A percentile compares a stretch with the other conserved stretches of the same genome.
Conservation (phyloP, 176 grass and related monocot species). For the Rhynchospora tenuis region DNA sequence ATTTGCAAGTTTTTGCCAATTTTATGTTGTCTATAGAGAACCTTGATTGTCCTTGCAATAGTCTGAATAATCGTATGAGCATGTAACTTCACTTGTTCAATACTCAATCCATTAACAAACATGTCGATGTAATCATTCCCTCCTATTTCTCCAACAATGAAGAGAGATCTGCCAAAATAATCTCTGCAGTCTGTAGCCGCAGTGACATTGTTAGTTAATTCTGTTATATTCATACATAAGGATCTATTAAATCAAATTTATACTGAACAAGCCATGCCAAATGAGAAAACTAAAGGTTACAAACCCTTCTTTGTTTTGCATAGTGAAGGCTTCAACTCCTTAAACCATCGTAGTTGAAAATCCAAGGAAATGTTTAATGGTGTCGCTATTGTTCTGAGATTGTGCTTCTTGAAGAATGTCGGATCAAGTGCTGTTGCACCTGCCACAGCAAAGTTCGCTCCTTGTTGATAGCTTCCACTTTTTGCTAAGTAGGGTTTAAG, state of each 20-base stretch:
- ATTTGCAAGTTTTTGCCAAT: background rate
- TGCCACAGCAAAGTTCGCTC: constrained; percentile 40
- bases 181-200: constrained; percentile 13
- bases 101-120: background rate
- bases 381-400: background rate
- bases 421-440: constrained; percentile 39
- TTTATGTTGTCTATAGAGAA: background rate
- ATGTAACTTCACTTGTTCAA: constrained; percentile 5
- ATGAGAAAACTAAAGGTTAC: background rate
- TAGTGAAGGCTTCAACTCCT: constrained; percentile 40
- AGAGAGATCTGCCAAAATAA: constrained; percentile 36
- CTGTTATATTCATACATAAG: background rate
- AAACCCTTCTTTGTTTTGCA: constrained; percentile 25
- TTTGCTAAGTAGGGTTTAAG: constrained; percentile 25
- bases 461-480: constrained; percentile 20
- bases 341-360: constrained; percentile 44
- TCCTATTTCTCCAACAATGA: constrained; percentile 40
- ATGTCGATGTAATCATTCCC: constrained; percentile 29
- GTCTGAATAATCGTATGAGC: constrained; percentile 17
- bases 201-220: background rate
- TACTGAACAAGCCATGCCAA: background rate
- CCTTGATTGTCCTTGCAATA: constrained; percentile 34
- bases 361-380: constrained; percentile 35
- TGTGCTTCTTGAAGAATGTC: constrained; percentile 29
- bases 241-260: background rate